Evolutionary conservation across 129 eudicot species (phyloP).

Genomic region (Flaveria ramosissima): DNA sequence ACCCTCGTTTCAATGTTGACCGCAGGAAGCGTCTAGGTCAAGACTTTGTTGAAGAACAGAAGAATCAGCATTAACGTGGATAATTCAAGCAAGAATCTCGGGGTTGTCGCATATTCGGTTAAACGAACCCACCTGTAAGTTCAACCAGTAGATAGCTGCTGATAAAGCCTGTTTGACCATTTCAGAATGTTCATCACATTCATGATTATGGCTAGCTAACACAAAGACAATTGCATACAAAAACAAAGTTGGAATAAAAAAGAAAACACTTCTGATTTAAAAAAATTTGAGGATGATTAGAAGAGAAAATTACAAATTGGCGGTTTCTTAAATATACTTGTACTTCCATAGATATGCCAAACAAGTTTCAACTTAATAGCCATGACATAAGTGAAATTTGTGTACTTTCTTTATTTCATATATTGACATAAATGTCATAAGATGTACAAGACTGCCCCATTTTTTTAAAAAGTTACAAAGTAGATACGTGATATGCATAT

Average conservation of each 20-base stretch:
- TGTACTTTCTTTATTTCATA: background rate
- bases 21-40: conserved; percentile 30
- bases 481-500: background rate
- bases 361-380: background rate
- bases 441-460: background rate
- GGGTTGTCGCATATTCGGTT: conserved; percentile 40
- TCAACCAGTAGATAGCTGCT: conserved; percentile 99
- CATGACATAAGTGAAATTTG: background rate
- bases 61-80: conserved; percentile 59
- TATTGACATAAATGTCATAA: background rate
- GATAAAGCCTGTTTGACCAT: conserved; percentile 91
- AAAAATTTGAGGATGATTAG: background rate
- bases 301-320: too few species aligned
- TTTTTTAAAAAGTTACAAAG: background rate
- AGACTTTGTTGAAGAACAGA: conserved; percentile 59
- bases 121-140: conserved; percentile 95
- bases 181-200: conserved; percentile 69
- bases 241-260: background rate
- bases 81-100: conserved; percentile 57
- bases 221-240: conserved; percentile 15
- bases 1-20: background rate
- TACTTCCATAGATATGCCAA: background rate
- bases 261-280: background rate
- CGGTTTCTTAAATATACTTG: background rate
- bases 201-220: conserved; percentile 39